These are phyloP conservation scores for Podila verticillata DNA, from an alignment of 192 early-diverging fungal species.

Conservation along the genomic window DNA sequence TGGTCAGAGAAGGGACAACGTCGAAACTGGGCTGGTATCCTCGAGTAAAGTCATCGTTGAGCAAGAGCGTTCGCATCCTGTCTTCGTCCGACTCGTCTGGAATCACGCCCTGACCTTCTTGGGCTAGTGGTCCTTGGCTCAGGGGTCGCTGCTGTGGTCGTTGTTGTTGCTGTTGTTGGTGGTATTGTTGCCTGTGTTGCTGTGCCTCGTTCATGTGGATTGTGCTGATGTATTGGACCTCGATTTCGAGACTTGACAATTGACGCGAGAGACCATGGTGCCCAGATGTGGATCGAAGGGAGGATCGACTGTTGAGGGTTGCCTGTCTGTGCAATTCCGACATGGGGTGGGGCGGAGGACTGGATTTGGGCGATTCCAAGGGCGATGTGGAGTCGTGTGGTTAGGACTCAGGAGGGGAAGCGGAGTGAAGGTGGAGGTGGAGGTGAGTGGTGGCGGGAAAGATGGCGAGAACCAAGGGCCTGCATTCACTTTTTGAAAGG, in stretches of 20 bases:
- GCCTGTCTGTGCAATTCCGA: conserved; percentile 1
- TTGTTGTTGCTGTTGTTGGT: neutral
- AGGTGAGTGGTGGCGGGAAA: too few species aligned
- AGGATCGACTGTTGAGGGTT: conserved; percentile 15
- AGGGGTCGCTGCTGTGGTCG: neutral
- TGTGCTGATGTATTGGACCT: conserved; percentile 6
- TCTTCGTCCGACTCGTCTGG: neutral
- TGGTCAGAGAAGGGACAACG: neutral
- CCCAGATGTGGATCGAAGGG: conserved; percentile 5
- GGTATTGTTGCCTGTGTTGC: too few species aligned
- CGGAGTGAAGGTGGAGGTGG: too few species aligned
- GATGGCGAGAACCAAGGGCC: conserved; percentile 1
- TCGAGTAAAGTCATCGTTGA: conserved; percentile 23
- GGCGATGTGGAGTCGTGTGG: neutral
- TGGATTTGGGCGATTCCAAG: conserved; percentile 1
- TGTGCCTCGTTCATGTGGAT: neutral
- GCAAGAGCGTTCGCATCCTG: conserved; percentile 9
- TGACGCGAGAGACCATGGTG: neutral
- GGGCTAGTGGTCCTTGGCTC: too few species aligned
- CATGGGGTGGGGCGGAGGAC: neutral
- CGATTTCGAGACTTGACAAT: conserved; percentile 6
- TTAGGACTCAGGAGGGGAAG: neutral
- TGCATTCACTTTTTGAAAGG: neutral
- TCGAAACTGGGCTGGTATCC: conserved; percentile 14
- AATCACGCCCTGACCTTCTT: neutral